Base-by-base conservation (phyloP, 2,329 filamentous ascomycete genomes). In the Berkeleyomyces basicola region DNA sequence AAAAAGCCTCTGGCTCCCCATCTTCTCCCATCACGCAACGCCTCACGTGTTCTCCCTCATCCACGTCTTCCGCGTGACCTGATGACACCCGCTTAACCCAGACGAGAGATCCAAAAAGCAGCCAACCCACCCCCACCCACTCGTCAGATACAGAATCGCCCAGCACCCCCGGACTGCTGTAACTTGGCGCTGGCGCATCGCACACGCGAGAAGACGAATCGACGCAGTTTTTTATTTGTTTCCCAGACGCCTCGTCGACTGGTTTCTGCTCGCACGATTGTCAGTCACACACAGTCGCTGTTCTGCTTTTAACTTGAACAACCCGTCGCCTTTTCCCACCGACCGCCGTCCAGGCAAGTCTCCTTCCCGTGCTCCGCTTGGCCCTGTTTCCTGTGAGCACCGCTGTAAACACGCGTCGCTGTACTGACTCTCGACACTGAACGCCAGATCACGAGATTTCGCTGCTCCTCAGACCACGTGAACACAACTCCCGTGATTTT, bases 391-490 rank as follows among this genome's bases (percentile, higher is more conserved):
- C 37, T 7, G 49, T 33, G 10, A 14, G 42, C 9, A 11, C 49
- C 49, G 49, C 49, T 53, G 49, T 53, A 53, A 53, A 53, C 42
- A 31, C 49, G 49, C 49, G 49, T 33, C 37, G 49, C 37, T 53
- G n/a, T 53, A 53, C 33, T 53, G 49, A 53, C 49, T 53, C 37
- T 33, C 49, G 14, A 36, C 9, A 16, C 49, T 23, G 44, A 61
- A 65, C 74, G 74, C 74, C 74, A 76, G 74, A 77, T 77, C 75
- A 77, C 75, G 75, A 77, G 75, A 74, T 76, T 72, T 63, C 51
- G 58, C 58, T 44, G 61, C 70, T 72, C 73, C 73, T 70, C 71
- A 72, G 71, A 74, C 74, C 74, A 76, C 74, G 74, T 76, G 74
- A 75, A 67, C 66, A 65, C 67, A 67, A 71, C 74, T 74, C 74